Evolutionary conservation across 2,329 filamentous ascomycete genomes (phyloP).

Genomic region (Colletotrichum phormii): DNA sequence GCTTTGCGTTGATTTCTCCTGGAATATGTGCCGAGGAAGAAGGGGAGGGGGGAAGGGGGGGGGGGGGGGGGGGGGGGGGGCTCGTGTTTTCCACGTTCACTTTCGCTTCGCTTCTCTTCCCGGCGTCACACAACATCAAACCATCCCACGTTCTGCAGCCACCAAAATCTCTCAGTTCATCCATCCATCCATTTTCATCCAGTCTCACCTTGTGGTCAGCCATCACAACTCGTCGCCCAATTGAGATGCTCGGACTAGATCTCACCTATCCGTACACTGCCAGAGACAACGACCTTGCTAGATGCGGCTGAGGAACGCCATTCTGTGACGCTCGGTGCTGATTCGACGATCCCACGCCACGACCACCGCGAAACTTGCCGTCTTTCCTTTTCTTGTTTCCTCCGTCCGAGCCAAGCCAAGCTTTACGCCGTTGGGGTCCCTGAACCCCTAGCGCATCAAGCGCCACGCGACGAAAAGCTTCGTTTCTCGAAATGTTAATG

Average conservation of each 20-base stretch:
- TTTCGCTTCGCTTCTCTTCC: not conserved
- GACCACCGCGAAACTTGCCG: not conserved
- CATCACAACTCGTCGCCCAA: not conserved
- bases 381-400: not conserved
- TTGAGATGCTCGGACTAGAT: not conserved
- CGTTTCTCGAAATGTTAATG: constrained; percentile 3
- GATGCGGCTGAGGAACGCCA: constrained; percentile 23
- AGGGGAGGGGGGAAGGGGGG: no score
- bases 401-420: not conserved
- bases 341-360: constrained; percentile 18
- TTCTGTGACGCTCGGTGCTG: constrained; percentile 3
- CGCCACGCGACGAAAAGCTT: constrained; percentile 14
- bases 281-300: not conserved
- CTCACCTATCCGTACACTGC: not conserved
- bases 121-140: not conserved
- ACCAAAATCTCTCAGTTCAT: not conserved
- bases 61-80: no score
- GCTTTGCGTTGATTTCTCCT: not conserved
- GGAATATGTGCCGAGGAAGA: no score
- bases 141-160: not conserved
- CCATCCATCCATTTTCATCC: not conserved
- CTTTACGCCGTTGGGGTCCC: constrained; percentile 4
- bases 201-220: not conserved
- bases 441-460: not conserved
- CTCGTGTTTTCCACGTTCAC: no score